phyloP scores from a whole-genome alignment of 768 basidiomycete species.

The Lentinula raphanica region DNA sequence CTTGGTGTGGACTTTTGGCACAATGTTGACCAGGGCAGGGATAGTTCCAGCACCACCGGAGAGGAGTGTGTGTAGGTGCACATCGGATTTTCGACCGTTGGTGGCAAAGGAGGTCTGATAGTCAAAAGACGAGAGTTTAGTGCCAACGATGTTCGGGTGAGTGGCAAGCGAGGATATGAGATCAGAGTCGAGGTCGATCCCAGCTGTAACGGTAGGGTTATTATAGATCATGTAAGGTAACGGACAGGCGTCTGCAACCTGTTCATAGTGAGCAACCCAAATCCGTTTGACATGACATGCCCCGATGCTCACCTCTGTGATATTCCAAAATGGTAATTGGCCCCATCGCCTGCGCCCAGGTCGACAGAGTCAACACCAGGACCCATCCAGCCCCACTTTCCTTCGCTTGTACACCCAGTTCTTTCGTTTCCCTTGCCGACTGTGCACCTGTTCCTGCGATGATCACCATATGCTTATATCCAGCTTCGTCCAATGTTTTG shows the following conservation, averaged over 20 bases:
- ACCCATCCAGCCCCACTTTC: slow-evolving; percentile 77
- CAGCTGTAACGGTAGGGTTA: slow-evolving; percentile 76
- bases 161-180: slow-evolving; percentile 59
- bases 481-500: slow-evolving; percentile 68
- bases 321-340: slow-evolving; percentile 58
- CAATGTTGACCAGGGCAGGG: slow-evolving; percentile 55
- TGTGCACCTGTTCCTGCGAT: slow-evolving; percentile 84
- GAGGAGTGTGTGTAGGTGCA: slow-evolving; percentile 57
- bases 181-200: slow-evolving; percentile 82
- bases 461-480: slow-evolving; percentile 60
- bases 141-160: slow-evolving; percentile 84
- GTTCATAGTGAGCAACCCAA: neutral
- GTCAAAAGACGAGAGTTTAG: slow-evolving; percentile 64
- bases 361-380: slow-evolving; percentile 72
- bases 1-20: slow-evolving; percentile 52
- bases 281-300: neutral
- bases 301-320: slow-evolving; percentile 46
- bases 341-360: slow-evolving; percentile 64
- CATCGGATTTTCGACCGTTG: slow-evolving; percentile 70
- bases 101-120: slow-evolving; percentile 50
- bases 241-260: slow-evolving; percentile 67
- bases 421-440: slow-evolving; percentile 69
- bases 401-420: slow-evolving; percentile 66
- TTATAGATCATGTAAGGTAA: slow-evolving; percentile 81
- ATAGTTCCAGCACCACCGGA: slow-evolving; percentile 64